Evolutionary conservation across 129 eudicot genomes (phyloP).

Genomic region (Rutidosis leptorrhynchoides): DNA sequence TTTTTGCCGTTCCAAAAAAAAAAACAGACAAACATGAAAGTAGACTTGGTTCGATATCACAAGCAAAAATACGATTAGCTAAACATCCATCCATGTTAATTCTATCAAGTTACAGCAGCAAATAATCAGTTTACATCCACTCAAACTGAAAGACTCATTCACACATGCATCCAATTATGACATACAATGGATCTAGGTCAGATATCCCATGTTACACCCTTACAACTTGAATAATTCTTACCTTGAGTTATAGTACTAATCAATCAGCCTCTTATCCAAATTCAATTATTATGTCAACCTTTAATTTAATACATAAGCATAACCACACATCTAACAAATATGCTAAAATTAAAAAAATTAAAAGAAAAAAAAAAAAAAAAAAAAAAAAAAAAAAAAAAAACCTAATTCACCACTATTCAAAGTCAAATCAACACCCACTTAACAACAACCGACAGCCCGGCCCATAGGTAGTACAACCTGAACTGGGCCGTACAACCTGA

Average conservation of each 20-base stretch:
- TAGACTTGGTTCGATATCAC: neutral
- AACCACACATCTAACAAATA: neutral
- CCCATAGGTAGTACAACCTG: too few species aligned
- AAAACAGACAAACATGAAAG: too few species aligned
- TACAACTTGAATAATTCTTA: neutral
- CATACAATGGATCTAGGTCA: conserved; percentile 18
- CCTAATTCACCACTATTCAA: neutral
- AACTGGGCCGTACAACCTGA: too few species aligned
- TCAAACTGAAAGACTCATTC: neutral
- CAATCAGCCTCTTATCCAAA: neutral
- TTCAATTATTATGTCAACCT: too few species aligned
- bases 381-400: neutral
- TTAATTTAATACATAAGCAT: too few species aligned
- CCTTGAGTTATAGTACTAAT: too few species aligned
- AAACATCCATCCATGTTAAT: neutral
- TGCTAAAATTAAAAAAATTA: neutral
- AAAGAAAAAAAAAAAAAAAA: too few species aligned
- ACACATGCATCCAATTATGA: too few species aligned
- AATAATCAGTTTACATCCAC: neutral
- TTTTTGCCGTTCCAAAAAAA: too few species aligned
- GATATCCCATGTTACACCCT: neutral
- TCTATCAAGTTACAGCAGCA: neutral
- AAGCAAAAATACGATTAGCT: too few species aligned
- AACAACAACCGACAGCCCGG: too few species aligned
- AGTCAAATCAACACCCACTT: neutral